These are phyloP conservation scores for Fusarium verticillioides DNA, from an alignment of 2,329 filamentous ascomycete genomes.

Conservation along the genomic window DNA sequence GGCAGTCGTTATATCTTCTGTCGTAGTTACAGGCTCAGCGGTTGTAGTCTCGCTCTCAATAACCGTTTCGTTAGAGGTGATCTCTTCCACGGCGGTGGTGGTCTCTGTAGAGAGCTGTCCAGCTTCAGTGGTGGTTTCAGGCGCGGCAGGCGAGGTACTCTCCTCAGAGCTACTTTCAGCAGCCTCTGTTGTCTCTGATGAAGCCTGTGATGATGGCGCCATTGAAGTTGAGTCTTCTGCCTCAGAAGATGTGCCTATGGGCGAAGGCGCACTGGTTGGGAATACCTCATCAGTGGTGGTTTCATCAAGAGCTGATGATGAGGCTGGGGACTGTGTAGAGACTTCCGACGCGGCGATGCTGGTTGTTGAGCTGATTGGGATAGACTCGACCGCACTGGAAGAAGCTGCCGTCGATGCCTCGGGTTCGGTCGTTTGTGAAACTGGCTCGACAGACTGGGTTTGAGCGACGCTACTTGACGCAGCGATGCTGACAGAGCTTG, in stretches of 20 bases:
- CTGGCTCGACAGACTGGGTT: not conserved
- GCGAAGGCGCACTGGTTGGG: not conserved
- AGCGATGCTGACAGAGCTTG: rapidly evolving
- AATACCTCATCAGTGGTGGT: not conserved
- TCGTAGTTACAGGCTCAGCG: not conserved
- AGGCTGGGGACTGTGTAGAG: rapidly evolving
- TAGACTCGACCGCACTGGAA: not conserved
- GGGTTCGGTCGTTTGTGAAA: not conserved
- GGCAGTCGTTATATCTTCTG: not conserved
- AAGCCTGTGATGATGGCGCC: not conserved
- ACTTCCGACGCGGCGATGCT: not conserved
- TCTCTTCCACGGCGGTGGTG: not conserved
- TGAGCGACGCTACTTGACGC: not conserved
- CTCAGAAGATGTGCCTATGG: not conserved
- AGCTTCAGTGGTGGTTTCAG: not conserved
- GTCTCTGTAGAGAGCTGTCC: not conserved
- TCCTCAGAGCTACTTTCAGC: not conserved
- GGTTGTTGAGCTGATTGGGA: no score
- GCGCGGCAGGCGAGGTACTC: not conserved
- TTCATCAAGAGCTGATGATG: not conserved
- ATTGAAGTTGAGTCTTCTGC: not conserved
- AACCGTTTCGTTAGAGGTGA: not conserved
- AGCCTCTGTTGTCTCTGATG: not conserved
- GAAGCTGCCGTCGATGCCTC: not conserved
- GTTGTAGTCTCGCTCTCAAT: not conserved